These are phyloP conservation scores for Austroboletus festivus DNA, from an alignment of 768 basidiomycete genomes.

Conservation along the genomic window DNA sequence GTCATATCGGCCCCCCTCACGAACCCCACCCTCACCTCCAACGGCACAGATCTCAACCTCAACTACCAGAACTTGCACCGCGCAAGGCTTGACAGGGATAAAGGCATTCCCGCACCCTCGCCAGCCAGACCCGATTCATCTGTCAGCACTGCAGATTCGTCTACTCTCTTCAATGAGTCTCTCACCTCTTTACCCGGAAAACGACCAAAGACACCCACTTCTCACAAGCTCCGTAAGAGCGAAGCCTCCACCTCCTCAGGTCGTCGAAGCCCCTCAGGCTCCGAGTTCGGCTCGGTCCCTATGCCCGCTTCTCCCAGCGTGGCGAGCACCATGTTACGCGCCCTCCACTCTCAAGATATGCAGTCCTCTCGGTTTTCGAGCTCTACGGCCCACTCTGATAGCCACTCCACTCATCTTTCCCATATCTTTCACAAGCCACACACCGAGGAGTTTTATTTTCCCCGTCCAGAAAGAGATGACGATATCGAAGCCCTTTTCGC, in stretches of 20 bases:
- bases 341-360: constrained; percentile 54
- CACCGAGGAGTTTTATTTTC: constrained; percentile 64
- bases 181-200: constrained; percentile 35
- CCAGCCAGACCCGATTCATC: constrained; percentile 49
- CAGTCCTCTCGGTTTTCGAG: constrained; percentile 60
- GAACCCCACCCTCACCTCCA: constrained; percentile 70
- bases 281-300: constrained; percentile 52
- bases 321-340: constrained; percentile 42
- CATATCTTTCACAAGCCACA: constrained; percentile 54
- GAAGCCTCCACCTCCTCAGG: constrained; percentile 55
- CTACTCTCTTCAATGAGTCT: constrained; percentile 55
- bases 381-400: constrained; percentile 42
- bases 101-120: constrained; percentile 28
- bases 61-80: constrained; percentile 52
- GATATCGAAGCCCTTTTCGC: constrained; percentile 83
- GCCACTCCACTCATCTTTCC: constrained; percentile 41
- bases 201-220: constrained; percentile 34
- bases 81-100: constrained; percentile 53
- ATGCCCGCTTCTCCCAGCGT: constrained; percentile 31
- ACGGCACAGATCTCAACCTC: constrained; percentile 72
- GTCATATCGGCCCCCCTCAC: constrained; percentile 80
- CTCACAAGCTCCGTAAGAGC: constrained; percentile 42
- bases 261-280: constrained; percentile 45
- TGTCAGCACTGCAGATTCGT: constrained; percentile 54
- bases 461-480: constrained; percentile 70